Evolutionary conservation across 805 yeast genomes (phyloP).

Genomic region (Cyberlindnera maritima): DNA sequence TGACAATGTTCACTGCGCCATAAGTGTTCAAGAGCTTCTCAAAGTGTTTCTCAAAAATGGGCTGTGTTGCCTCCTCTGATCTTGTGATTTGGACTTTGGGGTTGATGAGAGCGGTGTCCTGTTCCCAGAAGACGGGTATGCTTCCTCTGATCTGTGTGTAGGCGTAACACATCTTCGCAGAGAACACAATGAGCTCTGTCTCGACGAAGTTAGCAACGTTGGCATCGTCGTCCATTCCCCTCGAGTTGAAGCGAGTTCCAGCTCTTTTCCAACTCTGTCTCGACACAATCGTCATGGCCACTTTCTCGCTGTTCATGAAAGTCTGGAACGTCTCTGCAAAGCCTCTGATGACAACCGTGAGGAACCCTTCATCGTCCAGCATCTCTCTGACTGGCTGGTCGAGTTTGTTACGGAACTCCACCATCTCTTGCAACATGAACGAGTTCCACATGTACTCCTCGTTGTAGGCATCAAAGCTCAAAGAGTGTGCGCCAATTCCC

Average conservation of each 20-base stretch:
- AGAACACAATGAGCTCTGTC: constrained; percentile 77
- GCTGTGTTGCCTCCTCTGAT: constrained; percentile 88
- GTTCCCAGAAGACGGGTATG: constrained; percentile 97
- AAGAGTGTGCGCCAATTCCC: constrained; percentile 49
- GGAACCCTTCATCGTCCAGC: constrained; percentile 73
- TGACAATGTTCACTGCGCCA: constrained; percentile 88
- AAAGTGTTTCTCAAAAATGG: constrained; percentile 77
- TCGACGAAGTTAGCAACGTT: constrained; percentile 95
- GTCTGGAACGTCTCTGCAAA: constrained; percentile 77
- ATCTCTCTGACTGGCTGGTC: constrained; percentile 55
- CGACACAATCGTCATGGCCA: constrained; percentile 73
- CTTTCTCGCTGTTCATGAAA: constrained; percentile 34
- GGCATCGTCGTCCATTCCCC: constrained; percentile 95
- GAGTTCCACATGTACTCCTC: constrained; percentile 96
- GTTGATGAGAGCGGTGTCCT: constrained; percentile 84
- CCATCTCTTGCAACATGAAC: constrained; percentile 59
- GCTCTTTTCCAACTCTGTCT: constrained; percentile 97
- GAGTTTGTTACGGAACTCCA: constrained; percentile 68
- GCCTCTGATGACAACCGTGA: constrained; percentile 92
- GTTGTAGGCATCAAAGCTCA: constrained; percentile 43
- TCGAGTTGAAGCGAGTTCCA: constrained; percentile 90
- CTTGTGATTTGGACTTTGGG: constrained; percentile 70
- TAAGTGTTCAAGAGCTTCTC: constrained; percentile 65
- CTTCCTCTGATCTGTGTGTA: constrained; percentile 93
- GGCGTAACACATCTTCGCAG: constrained; percentile 56